Percentiles rank a stretch among this genome's conserved stretches.
Evolutionary conservation across 345 rosid species (phyloP).

Genomic region (Citrus maxima): DNA sequence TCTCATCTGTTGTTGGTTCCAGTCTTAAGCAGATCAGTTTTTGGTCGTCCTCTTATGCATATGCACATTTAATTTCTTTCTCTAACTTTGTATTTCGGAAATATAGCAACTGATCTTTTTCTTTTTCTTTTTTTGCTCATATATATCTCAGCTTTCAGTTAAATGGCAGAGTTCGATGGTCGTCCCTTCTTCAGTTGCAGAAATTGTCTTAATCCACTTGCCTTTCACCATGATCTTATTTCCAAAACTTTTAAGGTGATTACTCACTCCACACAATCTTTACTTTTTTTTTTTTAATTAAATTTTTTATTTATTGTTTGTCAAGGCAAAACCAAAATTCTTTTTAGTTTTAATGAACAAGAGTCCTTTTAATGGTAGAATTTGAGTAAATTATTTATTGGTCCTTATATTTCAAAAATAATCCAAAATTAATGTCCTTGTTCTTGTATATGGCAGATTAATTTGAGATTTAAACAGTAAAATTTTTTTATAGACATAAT

Average conservation of each 20-base stretch:
- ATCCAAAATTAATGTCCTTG: too few species aligned
- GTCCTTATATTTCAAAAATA: too few species aligned
- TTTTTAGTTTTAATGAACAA: too few species aligned
- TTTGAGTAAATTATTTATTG: too few species aligned
- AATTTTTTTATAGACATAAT: too few species aligned
- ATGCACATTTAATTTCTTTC: background rate
- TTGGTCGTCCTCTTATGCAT: background rate
- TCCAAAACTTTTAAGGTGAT: conserved; percentile 23
- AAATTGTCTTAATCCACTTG: conserved; percentile 36
- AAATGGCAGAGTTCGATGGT: conserved; percentile 9
- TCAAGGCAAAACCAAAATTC: too few species aligned
- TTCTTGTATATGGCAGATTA: too few species aligned
- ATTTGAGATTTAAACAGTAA: too few species aligned
- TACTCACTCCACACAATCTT: background rate
- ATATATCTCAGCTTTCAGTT: background rate
- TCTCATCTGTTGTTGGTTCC: background rate
- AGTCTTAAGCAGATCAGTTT: background rate
- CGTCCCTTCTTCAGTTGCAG: conserved; percentile 30
- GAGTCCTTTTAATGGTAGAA: too few species aligned
- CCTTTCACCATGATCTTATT: conserved; percentile 25
- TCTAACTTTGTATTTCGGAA: background rate
- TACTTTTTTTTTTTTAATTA: background rate
- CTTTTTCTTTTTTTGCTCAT: background rate
- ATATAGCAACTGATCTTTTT: background rate
- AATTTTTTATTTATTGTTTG: too few species aligned